Evolutionary conservation across 2,329 filamentous ascomycete genomes (phyloP), one percentile per base, ranked within the genome.

Genomic region (Stachybotrys echinatus): DNA sequence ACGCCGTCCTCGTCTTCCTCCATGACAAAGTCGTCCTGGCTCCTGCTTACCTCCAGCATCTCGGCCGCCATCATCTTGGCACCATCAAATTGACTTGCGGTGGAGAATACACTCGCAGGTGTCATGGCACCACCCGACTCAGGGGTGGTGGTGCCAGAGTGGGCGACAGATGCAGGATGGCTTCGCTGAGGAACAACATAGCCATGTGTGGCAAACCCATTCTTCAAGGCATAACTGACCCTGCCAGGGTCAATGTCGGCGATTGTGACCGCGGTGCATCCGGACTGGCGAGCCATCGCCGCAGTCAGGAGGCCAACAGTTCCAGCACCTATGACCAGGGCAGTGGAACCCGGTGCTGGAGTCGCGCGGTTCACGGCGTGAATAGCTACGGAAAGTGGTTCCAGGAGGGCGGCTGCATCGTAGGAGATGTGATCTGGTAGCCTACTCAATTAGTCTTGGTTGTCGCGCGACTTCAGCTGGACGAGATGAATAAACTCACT

Each of bases 1-100:
- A 89, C 79, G 44, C 87, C 84, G 2, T 74, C 79, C 59, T 87
- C 81, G 47, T 87, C 84, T 47, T 87, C 84, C 20, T 77, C 60
- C 2, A 69, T 48, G n/a, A 63, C 51, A 3, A 59, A 62, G 7
- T 58, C 58, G 12, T 61, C 60, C 17, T 54, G 40, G 6, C 50
- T 54, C 42, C 57, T 65, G 2, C 72, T 68, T 10, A 72, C 58
- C 1, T 74, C 65, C 40, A 82, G 67, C 34, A 81, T 73, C 37
- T 80, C 75, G 10, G 63, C 60, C 2, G 80, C 79, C 6, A 78
- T 62, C 4, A 61, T 59, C 61, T 75, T 80, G 20, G 79, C 78
- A 21, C 65, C 63, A 20, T 80, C 77, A 3, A 83, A 73, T 47
- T 74, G 75, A 48, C 70, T 72, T 14, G 75, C 72, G 45, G 72